Conservation (phyloP, 2,329 filamentous ascomycete species). For the Chaetomiaceae sp. region DNA sequence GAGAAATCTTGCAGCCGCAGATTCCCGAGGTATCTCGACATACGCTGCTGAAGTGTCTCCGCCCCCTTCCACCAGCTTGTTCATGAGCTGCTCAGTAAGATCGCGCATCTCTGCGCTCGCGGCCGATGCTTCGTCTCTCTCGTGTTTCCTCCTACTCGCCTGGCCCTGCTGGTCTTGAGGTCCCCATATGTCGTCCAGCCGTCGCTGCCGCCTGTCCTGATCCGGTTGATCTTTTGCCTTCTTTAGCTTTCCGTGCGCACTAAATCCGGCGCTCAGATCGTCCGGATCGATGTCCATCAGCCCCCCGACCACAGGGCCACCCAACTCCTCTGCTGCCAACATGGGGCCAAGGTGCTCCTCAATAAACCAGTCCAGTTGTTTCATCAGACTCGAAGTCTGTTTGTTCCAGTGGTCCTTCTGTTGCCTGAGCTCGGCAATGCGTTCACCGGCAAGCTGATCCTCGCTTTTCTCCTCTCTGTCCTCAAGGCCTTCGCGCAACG, state of each 20-base stretch:
- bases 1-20: constrained; percentile 59
- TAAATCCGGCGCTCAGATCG: constrained; percentile 57
- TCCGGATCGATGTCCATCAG: constrained; percentile 60
- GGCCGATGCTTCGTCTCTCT: constrained; percentile 44
- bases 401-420: constrained; percentile 57
- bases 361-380: constrained; percentile 65
- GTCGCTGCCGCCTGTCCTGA: constrained; percentile 51
- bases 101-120: constrained; percentile 55
- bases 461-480: constrained; percentile 55
- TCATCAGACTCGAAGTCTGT: constrained; percentile 58
- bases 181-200: constrained; percentile 63
- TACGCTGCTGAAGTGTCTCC: constrained; percentile 55
- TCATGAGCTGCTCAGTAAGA: constrained; percentile 57
- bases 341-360: constrained; percentile 66
- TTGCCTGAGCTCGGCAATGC: constrained; percentile 55
- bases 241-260: constrained; percentile 53
- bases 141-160: constrained; percentile 25
- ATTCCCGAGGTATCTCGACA: constrained; percentile 54
- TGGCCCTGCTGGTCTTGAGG: constrained; percentile 26
- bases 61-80: constrained; percentile 50
- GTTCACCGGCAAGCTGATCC: constrained; percentile 58
- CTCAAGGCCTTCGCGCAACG: constrained; percentile 54
- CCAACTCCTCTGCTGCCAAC: constrained; percentile 78
- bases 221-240: constrained; percentile 43
- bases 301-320: constrained; percentile 76